Conservation (phyloP, 257 asterid genomes). For the Linaria vulgaris region DNA sequence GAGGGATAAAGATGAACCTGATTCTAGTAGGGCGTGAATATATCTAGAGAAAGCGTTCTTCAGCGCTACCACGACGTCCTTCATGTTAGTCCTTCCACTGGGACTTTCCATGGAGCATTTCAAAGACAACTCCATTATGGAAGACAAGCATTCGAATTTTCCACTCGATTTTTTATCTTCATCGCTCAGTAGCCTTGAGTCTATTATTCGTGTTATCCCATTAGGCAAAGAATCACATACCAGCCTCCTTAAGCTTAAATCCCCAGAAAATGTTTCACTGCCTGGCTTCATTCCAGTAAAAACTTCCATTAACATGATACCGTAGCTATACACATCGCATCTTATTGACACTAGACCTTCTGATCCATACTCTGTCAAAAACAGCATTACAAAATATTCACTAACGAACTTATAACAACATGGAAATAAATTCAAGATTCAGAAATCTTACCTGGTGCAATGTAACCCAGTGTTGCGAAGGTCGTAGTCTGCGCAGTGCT, state of each 20-base stretch:
- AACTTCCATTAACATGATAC: constrained; percentile 31
- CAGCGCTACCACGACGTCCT: constrained; percentile 18
- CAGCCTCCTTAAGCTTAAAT: constrained; percentile 25
- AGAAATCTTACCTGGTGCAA: constrained; percentile 24
- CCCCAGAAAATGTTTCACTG: constrained; percentile 12
- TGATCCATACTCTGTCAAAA: constrained; percentile 26
- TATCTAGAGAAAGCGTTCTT: constrained; percentile 9
- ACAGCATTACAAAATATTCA: neutral
- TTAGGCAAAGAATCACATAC: constrained; percentile 21
- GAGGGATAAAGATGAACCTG: too few species aligned
- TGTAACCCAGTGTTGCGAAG: constrained; percentile 26
- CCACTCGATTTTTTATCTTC: constrained; percentile 10
- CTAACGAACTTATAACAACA: too few species aligned
- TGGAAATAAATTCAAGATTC: neutral
- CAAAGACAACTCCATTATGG: constrained; percentile 35
- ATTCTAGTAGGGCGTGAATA: too few species aligned
- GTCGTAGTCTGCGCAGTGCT: constrained; percentile 20
- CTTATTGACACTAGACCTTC: constrained; percentile 27
- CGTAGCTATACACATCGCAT: constrained; percentile 30
- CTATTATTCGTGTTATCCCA: constrained; percentile 17
- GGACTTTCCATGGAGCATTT: constrained; percentile 23
- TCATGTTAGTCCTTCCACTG: constrained; percentile 19
- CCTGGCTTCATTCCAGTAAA: constrained; percentile 26
- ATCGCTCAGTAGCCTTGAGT: constrained; percentile 20
- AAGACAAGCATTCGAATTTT: constrained; percentile 24